Percentiles rank a stretch among this genome's conserved stretches.
These are phyloP conservation scores for Euphrasia arctica DNA, from an alignment of 305 asterid genomes.

Conservation along the genomic window DNA sequence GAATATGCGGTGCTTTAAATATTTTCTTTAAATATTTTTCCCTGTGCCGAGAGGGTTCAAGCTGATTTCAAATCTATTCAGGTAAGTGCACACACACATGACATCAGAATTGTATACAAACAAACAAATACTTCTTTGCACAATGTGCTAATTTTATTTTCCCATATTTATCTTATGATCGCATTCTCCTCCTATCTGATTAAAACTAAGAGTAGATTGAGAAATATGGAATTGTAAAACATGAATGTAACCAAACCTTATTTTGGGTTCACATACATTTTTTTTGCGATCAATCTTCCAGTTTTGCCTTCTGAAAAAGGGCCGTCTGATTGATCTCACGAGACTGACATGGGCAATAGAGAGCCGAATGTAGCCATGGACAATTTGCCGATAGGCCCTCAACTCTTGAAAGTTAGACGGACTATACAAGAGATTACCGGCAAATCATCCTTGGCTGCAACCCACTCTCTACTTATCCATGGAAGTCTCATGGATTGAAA, in stretches of 20 bases:
- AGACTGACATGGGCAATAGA: constrained; percentile 43
- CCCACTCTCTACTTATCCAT: constrained; percentile 38
- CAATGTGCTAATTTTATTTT: background rate
- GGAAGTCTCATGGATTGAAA: constrained; percentile 29
- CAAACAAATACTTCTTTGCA: background rate
- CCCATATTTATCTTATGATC: background rate
- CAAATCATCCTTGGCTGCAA: constrained; percentile 81
- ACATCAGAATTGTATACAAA: background rate
- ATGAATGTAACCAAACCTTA: constrained; percentile 13
- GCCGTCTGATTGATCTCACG: constrained; percentile 14
- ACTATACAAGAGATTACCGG: constrained; percentile 30
- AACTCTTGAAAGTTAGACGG: background rate
- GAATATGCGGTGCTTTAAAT: background rate
- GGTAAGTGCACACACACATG: background rate
- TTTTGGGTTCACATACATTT: background rate
- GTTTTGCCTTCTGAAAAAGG: background rate
- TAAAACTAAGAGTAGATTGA: background rate
- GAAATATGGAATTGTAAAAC: background rate
- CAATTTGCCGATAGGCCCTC: constrained; percentile 23
- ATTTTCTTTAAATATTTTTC: background rate
- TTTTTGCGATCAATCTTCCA: background rate
- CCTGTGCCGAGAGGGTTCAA: background rate
- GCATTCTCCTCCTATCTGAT: background rate
- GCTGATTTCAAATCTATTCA: background rate
- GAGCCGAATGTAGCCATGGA: constrained; percentile 48